Conservation (phyloP, 768 basidiomycete genomes). For the Lentinula aciculospora region DNA sequence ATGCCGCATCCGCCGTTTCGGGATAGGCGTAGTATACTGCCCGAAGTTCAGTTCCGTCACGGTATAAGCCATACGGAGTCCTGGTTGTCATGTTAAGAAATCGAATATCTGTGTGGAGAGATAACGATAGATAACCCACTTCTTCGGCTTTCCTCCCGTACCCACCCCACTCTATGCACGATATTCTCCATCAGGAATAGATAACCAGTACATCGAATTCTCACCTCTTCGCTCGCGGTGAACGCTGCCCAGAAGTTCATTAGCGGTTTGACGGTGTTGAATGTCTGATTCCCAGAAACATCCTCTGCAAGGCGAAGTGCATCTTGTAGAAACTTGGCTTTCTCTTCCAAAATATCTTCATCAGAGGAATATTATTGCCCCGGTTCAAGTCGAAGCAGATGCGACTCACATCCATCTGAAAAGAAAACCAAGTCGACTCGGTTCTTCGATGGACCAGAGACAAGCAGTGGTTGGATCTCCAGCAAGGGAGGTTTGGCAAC, state of each 20-base stretch:
- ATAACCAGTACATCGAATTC: neutral
- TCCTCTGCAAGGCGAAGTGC: conserved; percentile 62
- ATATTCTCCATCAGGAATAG: neutral
- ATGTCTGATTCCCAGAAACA: conserved; percentile 69
- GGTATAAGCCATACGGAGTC: conserved; percentile 71
- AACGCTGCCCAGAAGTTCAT: conserved; percentile 83
- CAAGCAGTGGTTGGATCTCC: conserved; percentile 49
- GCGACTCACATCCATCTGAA: conserved; percentile 64
- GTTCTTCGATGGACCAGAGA: conserved; percentile 58
- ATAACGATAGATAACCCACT: conserved; percentile 33
- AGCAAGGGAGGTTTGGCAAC: conserved; percentile 32
- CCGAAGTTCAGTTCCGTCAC: conserved; percentile 72
- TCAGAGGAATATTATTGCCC: neutral
- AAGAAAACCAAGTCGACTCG: conserved; percentile 76
- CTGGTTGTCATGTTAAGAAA: conserved; percentile 27
- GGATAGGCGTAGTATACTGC: conserved; percentile 67
- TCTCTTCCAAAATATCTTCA: conserved; percentile 51
- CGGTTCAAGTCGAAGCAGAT: neutral
- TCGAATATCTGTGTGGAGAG: neutral
- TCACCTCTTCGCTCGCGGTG: conserved; percentile 66
- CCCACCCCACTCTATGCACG: conserved; percentile 58
- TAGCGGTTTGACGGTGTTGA: conserved; percentile 67
- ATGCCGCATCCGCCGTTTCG: conserved; percentile 64
- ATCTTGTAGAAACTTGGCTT: conserved; percentile 60
- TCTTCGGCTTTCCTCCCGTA: conserved; percentile 58